Base-by-base conservation (phyloP, 2,329 filamentous ascomycete species). In the Emmonsiellopsis sp. region DNA sequence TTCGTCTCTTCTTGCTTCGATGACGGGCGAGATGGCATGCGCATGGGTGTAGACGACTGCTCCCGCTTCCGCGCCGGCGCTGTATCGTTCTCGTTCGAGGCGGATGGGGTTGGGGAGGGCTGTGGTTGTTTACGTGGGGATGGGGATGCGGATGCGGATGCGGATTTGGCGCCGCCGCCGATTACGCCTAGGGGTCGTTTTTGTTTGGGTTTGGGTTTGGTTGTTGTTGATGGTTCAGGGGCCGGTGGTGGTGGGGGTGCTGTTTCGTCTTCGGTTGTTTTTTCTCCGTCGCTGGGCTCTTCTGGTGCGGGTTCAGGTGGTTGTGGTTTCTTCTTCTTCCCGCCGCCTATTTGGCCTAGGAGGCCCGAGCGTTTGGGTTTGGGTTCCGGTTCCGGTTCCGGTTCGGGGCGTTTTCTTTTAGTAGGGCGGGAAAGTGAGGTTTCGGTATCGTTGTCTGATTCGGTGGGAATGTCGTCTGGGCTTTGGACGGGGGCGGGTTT, bases 331-430 rank as follows among this genome's bases (percentile, higher is more conserved):
- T 51, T 17, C 17, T 37, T 32, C 45, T 54, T 52, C 6, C 48
- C 31, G 40, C 57, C 56, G 6, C 70, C 68, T 52, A 72, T 69
- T 37, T 67, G 60, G 2, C 71, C 70, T 2, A 73, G 58, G 11
- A 53, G 60, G 10, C 53, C 60, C 57, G 21, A 50, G 7, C 52
- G 56, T 60, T 59, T 66, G 57, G 39, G 55, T 42, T 60, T 65
- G 55, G 17, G 52, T 56, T 48, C 47, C 2, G 51, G 44, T 17
- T 55, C 57, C 5, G 49, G 49, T 45, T 61, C 59, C 5, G 56
- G 37, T 31, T 61, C 56, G 8, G 51, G 45, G 10, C 43, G 31
- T 45, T 50, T 52, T 42, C 36, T 49, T 51, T 53, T 51, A n/a
- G 14, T 54, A 50, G 52, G 51, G 33, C 43, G 53, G 10, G 42